A percentile compares a stretch with the other conserved stretches of the same genome.
Evolutionary conservation across 305 asterid genomes (phyloP).

Genomic region (Fraxinus ornus): DNA sequence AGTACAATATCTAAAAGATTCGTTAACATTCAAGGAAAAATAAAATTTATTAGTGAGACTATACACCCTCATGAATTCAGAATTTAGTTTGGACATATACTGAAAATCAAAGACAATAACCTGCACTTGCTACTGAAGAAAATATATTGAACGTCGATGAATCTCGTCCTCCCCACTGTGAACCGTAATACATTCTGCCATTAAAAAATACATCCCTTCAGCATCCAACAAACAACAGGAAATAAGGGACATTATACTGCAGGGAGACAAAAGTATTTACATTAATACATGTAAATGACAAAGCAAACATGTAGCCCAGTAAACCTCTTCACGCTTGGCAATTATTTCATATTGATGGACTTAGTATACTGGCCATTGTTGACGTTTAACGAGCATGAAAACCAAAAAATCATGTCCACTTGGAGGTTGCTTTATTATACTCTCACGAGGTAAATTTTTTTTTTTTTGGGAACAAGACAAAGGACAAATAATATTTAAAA

Average conservation of each 20-base stretch:
- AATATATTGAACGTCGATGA: background rate
- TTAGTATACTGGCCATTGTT: background rate
- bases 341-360: background rate
- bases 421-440: background rate
- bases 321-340: background rate
- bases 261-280: background rate
- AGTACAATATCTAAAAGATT: background rate
- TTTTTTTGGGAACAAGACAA: background rate
- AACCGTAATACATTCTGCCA: background rate
- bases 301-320: background rate
- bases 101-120: background rate
- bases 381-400: background rate
- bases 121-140: background rate
- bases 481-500: background rate
- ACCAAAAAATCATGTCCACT: background rate
- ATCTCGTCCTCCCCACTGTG: background rate
- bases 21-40: background rate
- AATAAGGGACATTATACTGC: background rate
- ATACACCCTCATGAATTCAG: background rate
- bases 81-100: background rate
- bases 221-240: background rate
- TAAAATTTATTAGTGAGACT: background rate
- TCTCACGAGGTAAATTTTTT: background rate
- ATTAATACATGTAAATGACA: background rate
- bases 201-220: background rate